Conservation (phyloP, 1,284 basidiomycete genomes). For the Fereydounia khargensis region DNA sequence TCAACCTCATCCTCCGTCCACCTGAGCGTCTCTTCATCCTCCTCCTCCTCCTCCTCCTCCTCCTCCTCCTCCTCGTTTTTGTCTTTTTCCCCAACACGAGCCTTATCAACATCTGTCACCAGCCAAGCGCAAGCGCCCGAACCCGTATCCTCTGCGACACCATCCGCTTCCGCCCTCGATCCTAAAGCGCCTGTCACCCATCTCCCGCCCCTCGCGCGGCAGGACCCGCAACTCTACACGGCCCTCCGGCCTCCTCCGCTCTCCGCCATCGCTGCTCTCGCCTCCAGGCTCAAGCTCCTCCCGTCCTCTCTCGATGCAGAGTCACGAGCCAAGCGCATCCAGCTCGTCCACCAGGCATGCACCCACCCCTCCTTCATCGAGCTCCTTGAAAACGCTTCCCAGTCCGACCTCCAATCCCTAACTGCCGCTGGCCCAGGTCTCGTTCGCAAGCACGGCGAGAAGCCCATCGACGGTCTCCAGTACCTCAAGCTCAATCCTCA, state of each 20-base stretch:
- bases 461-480: conserved; percentile 17
- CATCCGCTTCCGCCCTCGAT: neutral
- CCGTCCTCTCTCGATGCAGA: conserved; percentile 15
- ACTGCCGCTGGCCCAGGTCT: too few species aligned
- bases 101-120: neutral
- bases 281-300: conserved; percentile 39
- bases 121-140: neutral
- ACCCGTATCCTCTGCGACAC: too few species aligned
- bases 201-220: conserved; percentile 44
- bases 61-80: too few species aligned
- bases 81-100: neutral
- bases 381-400: conserved; percentile 10
- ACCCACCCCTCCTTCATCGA: conserved; percentile 45
- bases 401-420: conserved; percentile 6
- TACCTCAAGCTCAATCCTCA: conserved; percentile 13
- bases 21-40: neutral
- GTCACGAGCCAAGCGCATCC: conserved; percentile 30
- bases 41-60: neutral
- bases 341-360: conserved; percentile 41
- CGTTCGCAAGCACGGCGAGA: conserved; percentile 9
- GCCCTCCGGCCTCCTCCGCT: conserved; percentile 41
- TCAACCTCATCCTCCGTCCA: neutral
- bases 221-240: conserved; percentile 45
- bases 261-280: conserved; percentile 40
- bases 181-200: conserved; percentile 22